phyloP scores from a whole-genome alignment of 163 green algal genomes.

The Volvox carteri region DNA sequence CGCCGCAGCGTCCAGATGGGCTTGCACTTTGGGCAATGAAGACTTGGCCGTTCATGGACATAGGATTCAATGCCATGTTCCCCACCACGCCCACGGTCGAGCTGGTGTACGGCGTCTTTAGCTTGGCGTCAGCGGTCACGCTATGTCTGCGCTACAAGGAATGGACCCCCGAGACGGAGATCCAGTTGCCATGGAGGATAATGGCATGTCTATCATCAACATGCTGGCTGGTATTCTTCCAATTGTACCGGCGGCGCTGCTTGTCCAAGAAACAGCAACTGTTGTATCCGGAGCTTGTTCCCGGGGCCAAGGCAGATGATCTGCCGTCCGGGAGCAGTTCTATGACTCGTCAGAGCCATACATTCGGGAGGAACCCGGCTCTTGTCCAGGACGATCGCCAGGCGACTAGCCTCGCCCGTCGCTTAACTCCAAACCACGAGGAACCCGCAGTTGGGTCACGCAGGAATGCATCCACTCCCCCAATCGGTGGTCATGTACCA shows the following conservation, averaged over 20 bases:
- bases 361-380: no score
- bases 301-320: no score
- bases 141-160: background rate
- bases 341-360: no score
- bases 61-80: conserved; percentile 16
- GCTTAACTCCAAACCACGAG: no score
- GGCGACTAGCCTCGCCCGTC: no score
- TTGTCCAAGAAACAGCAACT: background rate
- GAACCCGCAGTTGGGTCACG: no score
- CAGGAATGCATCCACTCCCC: no score
- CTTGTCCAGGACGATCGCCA: no score
- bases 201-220: background rate
- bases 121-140: background rate
- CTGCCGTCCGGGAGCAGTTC: no score
- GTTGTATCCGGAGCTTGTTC: no score
- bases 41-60: conserved; percentile 23
- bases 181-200: background rate
- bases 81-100: background rate
- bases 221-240: background rate
- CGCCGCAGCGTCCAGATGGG: background rate
- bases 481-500: background rate
- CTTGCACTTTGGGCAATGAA: background rate
- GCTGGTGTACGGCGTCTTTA: conserved; percentile 10
- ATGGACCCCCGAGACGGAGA: background rate
- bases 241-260: background rate